Percentiles rank a stretch among this genome's conserved stretches.
Conservation (phyloP, 139 green algal species). For the Dunaliella primolecta region DNA sequence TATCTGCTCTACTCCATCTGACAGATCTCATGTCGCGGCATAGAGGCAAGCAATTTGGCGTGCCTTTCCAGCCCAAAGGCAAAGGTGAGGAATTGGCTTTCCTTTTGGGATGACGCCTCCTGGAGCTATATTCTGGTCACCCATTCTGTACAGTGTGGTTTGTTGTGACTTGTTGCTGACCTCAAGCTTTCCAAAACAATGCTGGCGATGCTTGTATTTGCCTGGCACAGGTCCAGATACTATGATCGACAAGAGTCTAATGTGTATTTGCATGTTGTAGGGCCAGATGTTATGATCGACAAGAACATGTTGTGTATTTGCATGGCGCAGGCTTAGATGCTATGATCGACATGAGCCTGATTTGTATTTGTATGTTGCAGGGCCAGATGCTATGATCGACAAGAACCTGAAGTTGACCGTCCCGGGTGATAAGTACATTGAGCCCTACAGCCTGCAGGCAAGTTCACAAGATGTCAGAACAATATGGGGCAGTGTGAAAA, state of each 20-base stretch:
- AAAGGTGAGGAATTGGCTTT: neutral
- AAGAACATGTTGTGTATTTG: too few relatives aligned
- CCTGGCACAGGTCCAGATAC: too few relatives aligned
- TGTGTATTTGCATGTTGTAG: neutral
- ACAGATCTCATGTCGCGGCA: neutral
- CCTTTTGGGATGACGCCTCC: neutral
- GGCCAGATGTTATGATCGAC: neutral
- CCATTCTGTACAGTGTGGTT: too few relatives aligned
- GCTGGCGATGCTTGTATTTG: too few relatives aligned
- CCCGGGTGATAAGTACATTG: neutral
- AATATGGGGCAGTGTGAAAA: neutral
- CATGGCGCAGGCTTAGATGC: too few relatives aligned
- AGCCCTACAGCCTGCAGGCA: neutral
- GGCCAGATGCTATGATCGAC: neutral
- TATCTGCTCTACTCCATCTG: too few relatives aligned
- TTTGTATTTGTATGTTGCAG: neutral
- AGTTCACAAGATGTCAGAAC: neutral
- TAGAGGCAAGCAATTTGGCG: conserved; percentile 8
- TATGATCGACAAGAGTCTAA: too few relatives aligned
- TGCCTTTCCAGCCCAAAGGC: conserved; percentile 8
- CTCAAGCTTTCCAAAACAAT: too few relatives aligned
- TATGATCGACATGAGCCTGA: too few relatives aligned
- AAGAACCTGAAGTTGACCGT: conserved; percentile 10
- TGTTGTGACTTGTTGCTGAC: too few relatives aligned
- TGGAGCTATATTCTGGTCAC: too few relatives aligned